Conservation (phyloP, 768 basidiomycete genomes). For the Leccinellum rugosiceps region DNA sequence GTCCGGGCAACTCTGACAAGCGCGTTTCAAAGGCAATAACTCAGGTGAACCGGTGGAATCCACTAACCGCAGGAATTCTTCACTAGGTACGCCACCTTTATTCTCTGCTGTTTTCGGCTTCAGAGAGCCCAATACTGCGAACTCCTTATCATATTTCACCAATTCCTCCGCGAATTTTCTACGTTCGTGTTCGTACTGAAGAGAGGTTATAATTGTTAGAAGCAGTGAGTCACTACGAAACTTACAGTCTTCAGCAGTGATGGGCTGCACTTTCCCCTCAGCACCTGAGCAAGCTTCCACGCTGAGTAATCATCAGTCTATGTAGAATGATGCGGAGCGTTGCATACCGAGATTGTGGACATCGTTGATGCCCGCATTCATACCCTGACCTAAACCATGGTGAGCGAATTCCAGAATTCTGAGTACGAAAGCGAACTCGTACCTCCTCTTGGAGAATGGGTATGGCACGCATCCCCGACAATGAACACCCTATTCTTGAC, state of each 20-base stretch:
- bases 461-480: conserved; percentile 70
- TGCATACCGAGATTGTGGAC: conserved; percentile 60
- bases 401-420: not conserved
- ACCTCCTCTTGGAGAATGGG: conserved; percentile 64
- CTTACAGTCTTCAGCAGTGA: not conserved
- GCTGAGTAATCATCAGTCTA: conserved; percentile 43
- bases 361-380: conserved; percentile 74
- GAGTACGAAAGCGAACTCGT: not conserved
- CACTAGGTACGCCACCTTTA: not conserved
- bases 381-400: conserved; percentile 52
- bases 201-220: not conserved
- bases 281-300: conserved; percentile 45
- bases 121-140: not conserved
- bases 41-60: not conserved
- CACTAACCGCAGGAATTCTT: not conserved
- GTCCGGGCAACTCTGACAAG: not conserved
- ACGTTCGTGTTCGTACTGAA: not conserved
- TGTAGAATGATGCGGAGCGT: conserved; percentile 28
- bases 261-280: not conserved
- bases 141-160: not conserved
- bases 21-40: not conserved
- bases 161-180: not conserved
- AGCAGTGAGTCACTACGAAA: conserved; percentile 4
- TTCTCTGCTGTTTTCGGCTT: not conserved
- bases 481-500: conserved; percentile 64